Conservation (phyloP, 2,329 filamentous ascomycete species). For the Cyclaneusma minus region DNA sequence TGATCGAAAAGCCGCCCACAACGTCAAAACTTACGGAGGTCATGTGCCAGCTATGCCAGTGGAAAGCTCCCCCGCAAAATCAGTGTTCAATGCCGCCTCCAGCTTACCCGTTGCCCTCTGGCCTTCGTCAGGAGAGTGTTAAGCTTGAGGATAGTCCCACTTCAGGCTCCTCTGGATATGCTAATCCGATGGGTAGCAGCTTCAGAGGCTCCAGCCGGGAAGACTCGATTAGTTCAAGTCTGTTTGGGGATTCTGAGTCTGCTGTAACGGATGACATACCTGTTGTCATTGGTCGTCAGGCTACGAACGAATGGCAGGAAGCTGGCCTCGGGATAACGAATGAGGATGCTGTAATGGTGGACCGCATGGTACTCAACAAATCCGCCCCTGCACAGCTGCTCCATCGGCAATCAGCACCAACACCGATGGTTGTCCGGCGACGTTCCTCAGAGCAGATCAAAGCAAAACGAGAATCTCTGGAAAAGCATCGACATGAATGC, state of each 20-base stretch:
- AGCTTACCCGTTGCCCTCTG: conserved; percentile 44
- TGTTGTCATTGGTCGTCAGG: conserved; percentile 57
- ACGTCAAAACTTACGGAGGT: conserved; percentile 82
- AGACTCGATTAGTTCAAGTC: conserved; percentile 76
- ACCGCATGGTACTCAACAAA: conserved; percentile 21
- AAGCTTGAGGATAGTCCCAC: conserved; percentile 67
- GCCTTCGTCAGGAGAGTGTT: conserved; percentile 46
- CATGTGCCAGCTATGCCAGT: conserved; percentile 75
- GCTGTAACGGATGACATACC: conserved; percentile 64
- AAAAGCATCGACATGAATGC: conserved; percentile 59
- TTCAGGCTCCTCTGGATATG: conserved; percentile 51
- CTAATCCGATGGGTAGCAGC: conserved; percentile 59
- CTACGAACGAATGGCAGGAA: conserved; percentile 65
- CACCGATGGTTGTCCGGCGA: conserved; percentile 40
- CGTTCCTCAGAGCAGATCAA: conserved; percentile 60
- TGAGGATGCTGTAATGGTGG: conserved; percentile 28
- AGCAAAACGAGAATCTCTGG: conserved; percentile 54
- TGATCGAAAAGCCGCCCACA: conserved; percentile 95
- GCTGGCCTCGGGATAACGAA: conserved; percentile 66
- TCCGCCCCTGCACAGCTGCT: conserved; percentile 34
- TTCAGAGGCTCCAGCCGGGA: conserved; percentile 69
- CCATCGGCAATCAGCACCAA: conserved; percentile 50
- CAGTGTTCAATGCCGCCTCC: conserved; percentile 28
- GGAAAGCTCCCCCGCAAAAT: conserved; percentile 58
- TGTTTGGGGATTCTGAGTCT: conserved; percentile 76